Evolutionary conservation across 1,139 yeast species (phyloP).

Genomic region (Geotrichum macrosporum): DNA sequence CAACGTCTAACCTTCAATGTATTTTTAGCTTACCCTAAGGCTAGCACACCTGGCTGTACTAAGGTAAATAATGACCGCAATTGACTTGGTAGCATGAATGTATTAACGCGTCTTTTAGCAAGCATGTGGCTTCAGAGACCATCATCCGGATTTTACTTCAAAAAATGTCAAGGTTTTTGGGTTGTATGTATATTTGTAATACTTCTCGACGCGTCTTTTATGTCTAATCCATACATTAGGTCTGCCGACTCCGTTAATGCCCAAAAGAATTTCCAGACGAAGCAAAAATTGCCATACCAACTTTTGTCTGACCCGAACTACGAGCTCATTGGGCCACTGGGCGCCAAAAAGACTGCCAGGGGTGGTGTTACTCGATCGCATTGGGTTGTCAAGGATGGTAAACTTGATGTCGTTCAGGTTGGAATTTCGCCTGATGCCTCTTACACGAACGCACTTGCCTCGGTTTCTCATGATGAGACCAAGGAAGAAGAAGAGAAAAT

Average conservation of each 20-base stretch:
- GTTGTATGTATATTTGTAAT: constrained; percentile 18
- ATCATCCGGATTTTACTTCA: constrained; percentile 50
- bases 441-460: constrained; percentile 49
- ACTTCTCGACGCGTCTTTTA: background rate
- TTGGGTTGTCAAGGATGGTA: constrained; percentile 81
- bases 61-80: too few relatives aligned
- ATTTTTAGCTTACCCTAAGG: constrained; percentile 69
- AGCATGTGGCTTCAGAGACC: constrained; percentile 80
- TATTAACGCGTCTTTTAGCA: constrained; percentile 46
- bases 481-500: constrained; percentile 22
- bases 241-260: constrained; percentile 72
- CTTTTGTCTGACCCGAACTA: constrained; percentile 73
- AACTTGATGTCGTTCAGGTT: constrained; percentile 57
- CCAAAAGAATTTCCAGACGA: constrained; percentile 69
- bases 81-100: too few relatives aligned
- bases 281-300: constrained; percentile 67
- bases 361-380: constrained; percentile 78
- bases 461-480: constrained; percentile 22
- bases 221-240: constrained; percentile 6
- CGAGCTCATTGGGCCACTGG: constrained; percentile 64
- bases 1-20: background rate
- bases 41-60: constrained; percentile 91
- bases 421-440: constrained; percentile 79
- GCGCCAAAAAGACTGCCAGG: constrained; percentile 71
- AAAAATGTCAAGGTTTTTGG: constrained; percentile 41